A percentile compares a stretch with the other conserved stretches of the same genome.
Evolutionary conservation across 1,284 basidiomycete genomes (phyloP).

Genomic region (Tilletiaria anomala): DNA sequence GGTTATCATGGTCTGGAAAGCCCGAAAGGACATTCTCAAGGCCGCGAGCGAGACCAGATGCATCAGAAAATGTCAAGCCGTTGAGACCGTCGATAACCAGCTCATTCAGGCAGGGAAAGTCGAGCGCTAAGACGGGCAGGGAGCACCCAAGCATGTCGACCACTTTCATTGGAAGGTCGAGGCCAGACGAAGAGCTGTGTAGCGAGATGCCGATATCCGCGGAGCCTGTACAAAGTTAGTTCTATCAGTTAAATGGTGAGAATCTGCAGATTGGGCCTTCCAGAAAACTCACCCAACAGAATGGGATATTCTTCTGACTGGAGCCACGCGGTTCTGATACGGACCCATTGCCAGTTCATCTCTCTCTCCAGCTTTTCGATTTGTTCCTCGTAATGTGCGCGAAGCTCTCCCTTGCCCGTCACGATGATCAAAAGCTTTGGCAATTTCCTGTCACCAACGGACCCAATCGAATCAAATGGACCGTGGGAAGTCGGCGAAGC

Average conservation of each 20-base stretch:
- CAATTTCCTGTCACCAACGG: too few species aligned
- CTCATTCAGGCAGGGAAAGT: slow-evolving; percentile 72
- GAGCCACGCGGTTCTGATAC: slow-evolving; percentile 48
- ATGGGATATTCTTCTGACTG: slow-evolving; percentile 22
- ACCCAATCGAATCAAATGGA: slow-evolving; percentile 12
- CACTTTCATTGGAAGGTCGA: slow-evolving; percentile 97
- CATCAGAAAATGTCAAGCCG: slow-evolving; percentile 61
- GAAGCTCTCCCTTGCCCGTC: slow-evolving; percentile 79
- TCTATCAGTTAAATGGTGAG: neutral
- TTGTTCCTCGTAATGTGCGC: slow-evolving; percentile 56
- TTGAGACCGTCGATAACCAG: slow-evolving; percentile 70
- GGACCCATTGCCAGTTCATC: slow-evolving; percentile 63
- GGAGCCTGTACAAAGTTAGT: slow-evolving; percentile 48
- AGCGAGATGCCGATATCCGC: slow-evolving; percentile 83
- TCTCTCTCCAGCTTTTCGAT: slow-evolving; percentile 48
- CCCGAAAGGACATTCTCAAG: slow-evolving; percentile 45
- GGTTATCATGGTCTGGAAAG: neutral
- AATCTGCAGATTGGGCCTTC: too few species aligned
- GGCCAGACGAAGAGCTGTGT: slow-evolving; percentile 73
- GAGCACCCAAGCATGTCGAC: slow-evolving; percentile 99
- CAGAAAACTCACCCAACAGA: slow-evolving; percentile 9
- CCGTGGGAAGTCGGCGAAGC: slow-evolving; percentile 5
- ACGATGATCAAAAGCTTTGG: slow-evolving; percentile 53
- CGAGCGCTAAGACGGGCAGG: slow-evolving; percentile 76
- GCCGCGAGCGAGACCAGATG: slow-evolving; percentile 56